Conservation (phyloP, 371 early-diverging fungal genomes). For the Circinella minor region DNA sequence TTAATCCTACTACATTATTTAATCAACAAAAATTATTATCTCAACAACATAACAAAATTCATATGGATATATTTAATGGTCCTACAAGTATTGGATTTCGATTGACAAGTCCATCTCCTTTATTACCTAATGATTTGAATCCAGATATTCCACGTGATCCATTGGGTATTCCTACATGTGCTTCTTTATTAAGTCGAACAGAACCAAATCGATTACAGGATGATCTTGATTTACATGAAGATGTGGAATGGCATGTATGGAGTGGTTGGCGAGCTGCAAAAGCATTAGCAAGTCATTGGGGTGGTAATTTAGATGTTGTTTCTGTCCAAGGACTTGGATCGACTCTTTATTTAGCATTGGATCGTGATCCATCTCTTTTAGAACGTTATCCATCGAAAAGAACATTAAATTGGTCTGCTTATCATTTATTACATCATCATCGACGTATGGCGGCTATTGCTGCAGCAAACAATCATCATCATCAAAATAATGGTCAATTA, state of each 20-base stretch:
- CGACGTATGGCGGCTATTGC: constrained; percentile 34
- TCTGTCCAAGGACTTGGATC: constrained; percentile 80
- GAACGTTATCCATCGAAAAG: constrained; percentile 56
- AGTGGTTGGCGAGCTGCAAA: constrained; percentile 43
- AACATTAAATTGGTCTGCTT: constrained; percentile 24
- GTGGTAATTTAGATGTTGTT: constrained; percentile 73
- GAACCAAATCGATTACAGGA: constrained; percentile 45
- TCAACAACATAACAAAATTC: constrained; percentile 5
- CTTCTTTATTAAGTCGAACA: constrained; percentile 54
- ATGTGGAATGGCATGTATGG: constrained; percentile 29
- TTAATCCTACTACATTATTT: background rate
- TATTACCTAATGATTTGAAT: constrained; percentile 23
- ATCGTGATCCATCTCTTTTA: constrained; percentile 55
- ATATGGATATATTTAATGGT: constrained; percentile 38
- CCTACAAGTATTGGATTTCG: constrained; percentile 46
- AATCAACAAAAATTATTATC: background rate
- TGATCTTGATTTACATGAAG: constrained; percentile 13
- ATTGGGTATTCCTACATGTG: constrained; percentile 43
- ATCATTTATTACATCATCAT: constrained; percentile 40
- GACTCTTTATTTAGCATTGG: constrained; percentile 74
- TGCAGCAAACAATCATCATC: constrained; percentile 6
- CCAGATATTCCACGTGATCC: constrained; percentile 43
- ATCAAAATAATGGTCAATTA: constrained; percentile 4
- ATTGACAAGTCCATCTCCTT: constrained; percentile 28
- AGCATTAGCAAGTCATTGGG: constrained; percentile 69